Evolutionary conservation across 2,329 filamentous ascomycete species (phyloP).

Genomic region (Ceratocystis cacaofunesta): DNA sequence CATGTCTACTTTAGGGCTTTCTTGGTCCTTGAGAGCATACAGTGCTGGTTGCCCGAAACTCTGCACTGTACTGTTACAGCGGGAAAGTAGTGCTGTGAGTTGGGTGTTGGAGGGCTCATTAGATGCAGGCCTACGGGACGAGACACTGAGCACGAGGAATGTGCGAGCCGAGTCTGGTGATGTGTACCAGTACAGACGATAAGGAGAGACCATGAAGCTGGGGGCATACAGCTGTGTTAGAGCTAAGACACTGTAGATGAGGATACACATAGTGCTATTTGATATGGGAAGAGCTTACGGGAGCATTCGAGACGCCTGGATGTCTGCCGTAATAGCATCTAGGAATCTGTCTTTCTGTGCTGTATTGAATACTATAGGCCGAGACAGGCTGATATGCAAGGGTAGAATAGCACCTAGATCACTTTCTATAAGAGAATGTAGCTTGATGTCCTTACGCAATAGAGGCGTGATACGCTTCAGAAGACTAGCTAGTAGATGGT

Average conservation of each 20-base stretch:
- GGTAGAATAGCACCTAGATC: slow-evolving; percentile 65
- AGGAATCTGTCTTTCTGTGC: slow-evolving; percentile 58
- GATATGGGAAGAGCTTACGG: neutral
- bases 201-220: slow-evolving; percentile 28
- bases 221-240: slow-evolving; percentile 25
- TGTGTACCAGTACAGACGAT: slow-evolving; percentile 34
- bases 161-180: slow-evolving; percentile 51
- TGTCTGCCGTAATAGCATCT: slow-evolving; percentile 32
- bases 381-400: slow-evolving; percentile 80
- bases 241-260: neutral
- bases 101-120: slow-evolving; percentile 31
- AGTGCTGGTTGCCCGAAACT: slow-evolving; percentile 53
- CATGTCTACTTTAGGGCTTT: neutral
- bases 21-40: slow-evolving; percentile 35
- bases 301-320: slow-evolving; percentile 22
- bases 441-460: slow-evolving; percentile 25
- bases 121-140: slow-evolving; percentile 17
- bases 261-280: neutral
- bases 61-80: slow-evolving; percentile 50
- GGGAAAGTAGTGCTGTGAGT: slow-evolving; percentile 46
- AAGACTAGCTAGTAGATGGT: slow-evolving; percentile 31
- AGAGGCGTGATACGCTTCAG: slow-evolving; percentile 26
- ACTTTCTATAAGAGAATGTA: slow-evolving; percentile 59
- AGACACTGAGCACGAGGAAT: slow-evolving; percentile 65
- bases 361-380: slow-evolving; percentile 60